These are phyloP conservation scores for Arthrobotrys sphaeroides DNA, from an alignment of 2,329 filamentous ascomycete species.

Conservation along the genomic window DNA sequence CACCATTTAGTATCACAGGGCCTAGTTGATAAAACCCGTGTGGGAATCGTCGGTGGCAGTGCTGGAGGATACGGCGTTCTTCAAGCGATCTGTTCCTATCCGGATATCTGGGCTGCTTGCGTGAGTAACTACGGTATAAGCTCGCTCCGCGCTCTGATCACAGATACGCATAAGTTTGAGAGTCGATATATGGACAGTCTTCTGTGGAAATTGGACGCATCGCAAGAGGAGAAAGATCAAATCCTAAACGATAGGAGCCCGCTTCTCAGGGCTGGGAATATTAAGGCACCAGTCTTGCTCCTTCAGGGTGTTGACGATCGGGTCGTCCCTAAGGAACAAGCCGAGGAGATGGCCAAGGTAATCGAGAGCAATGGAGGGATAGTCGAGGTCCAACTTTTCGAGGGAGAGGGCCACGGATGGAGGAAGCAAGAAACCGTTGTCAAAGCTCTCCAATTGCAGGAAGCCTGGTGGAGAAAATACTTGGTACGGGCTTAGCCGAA, in stretches of 20 bases:
- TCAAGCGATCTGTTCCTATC: slow-evolving; percentile 64
- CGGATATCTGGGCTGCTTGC: slow-evolving; percentile 65
- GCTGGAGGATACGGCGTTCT: slow-evolving; percentile 68
- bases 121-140: slow-evolving; percentile 67
- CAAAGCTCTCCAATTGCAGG: slow-evolving; percentile 63
- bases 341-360: slow-evolving; percentile 65
- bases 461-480: slow-evolving; percentile 65
- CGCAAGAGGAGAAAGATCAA: slow-evolving; percentile 61
- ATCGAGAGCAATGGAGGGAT: slow-evolving; percentile 62
- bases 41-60: slow-evolving; percentile 66
- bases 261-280: slow-evolving; percentile 64
- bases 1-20: slow-evolving; percentile 62
- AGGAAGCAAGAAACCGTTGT: slow-evolving; percentile 61
- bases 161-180: slow-evolving; percentile 69
- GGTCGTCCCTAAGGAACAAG: slow-evolving; percentile 70
- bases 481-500: slow-evolving; percentile 57
- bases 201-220: slow-evolving; percentile 61
- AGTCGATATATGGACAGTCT: slow-evolving; percentile 66
- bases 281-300: slow-evolving; percentile 67
- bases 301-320: slow-evolving; percentile 68
- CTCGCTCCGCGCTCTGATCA: slow-evolving; percentile 64
- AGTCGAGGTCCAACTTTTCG: slow-evolving; percentile 65
- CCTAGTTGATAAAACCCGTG: slow-evolving; percentile 60
- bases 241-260: slow-evolving; percentile 66
- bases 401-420: slow-evolving; percentile 67